A percentile compares a stretch with the other conserved stretches of the same genome.
These are phyloP conservation scores for Davidsoniella virescens DNA, from an alignment of 2,329 filamentous ascomycete species.

Conservation along the genomic window DNA sequence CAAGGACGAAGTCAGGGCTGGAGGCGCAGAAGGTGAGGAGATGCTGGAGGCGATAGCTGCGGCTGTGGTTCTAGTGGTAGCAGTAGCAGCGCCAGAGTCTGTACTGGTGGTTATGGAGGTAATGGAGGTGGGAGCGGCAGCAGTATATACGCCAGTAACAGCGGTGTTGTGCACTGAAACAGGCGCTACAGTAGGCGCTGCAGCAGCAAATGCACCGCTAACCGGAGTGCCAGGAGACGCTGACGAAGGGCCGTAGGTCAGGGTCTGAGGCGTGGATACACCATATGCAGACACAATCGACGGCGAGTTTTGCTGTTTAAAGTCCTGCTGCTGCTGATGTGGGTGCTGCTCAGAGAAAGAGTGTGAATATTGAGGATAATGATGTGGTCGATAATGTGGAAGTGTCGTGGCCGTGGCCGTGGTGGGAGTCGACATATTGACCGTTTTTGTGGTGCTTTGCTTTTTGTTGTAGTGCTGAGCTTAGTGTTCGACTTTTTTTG, in stretches of 20 bases:
- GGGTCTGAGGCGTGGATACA: not conserved
- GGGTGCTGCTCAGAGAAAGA: constrained; percentile 2
- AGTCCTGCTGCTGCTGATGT: not conserved
- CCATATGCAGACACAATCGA: not conserved
- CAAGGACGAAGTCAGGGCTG: not conserved
- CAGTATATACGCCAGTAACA: not conserved
- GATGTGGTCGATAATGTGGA: constrained; percentile 41
- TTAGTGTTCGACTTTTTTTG: too few relatives aligned
- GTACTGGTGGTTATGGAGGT: constrained; percentile 25
- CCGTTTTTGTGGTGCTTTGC: too few relatives aligned
- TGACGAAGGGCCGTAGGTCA: not conserved
- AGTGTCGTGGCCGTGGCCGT: constrained; percentile 49
- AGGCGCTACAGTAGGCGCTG: not conserved
- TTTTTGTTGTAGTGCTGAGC: too few relatives aligned
- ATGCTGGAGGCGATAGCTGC: not conserved
- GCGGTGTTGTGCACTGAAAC: constrained; percentile 1
- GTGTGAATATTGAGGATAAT: constrained; percentile 29
- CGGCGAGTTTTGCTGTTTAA: not conserved
- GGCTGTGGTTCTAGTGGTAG: constrained; percentile 21
- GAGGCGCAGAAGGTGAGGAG: constrained; percentile 37
- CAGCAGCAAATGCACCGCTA: not conserved
- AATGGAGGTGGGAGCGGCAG: constrained; percentile 22
- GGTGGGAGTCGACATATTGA: constrained; percentile 63
- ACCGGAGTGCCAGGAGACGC: not conserved
- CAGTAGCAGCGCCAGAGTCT: constrained; percentile 48